Percentiles rank a stretch among this genome's conserved stretches.
Evolutionary conservation across 768 basidiomycete species (phyloP).

Genomic region (Saitozyma podzolica): DNA sequence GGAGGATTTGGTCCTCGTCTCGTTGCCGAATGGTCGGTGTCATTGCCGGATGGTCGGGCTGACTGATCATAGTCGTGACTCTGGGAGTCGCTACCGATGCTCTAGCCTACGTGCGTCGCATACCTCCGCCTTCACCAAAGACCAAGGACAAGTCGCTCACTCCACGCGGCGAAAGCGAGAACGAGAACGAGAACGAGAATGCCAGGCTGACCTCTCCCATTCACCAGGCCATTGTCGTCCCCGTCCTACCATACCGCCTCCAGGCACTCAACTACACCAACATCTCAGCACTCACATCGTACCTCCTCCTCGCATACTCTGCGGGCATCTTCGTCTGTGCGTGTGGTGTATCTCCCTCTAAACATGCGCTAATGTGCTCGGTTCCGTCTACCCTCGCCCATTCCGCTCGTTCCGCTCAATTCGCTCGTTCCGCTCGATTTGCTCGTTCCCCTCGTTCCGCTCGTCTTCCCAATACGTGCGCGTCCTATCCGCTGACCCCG

Average conservation of each 20-base stretch:
- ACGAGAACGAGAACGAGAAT: background rate
- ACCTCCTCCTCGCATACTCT: constrained; percentile 40
- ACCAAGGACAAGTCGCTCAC: no score
- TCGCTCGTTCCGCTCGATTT: no score
- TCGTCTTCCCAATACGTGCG: background rate
- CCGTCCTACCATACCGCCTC: constrained; percentile 42
- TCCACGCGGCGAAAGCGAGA: no score
- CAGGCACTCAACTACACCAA: constrained; percentile 32
- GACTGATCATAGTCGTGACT: constrained; percentile 28
- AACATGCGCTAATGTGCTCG: no score
- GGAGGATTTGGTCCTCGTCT: background rate
- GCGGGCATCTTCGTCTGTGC: constrained; percentile 38
- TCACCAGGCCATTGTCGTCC: constrained; percentile 39
- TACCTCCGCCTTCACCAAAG: no score
- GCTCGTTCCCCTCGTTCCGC: no score
- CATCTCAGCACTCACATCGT: constrained; percentile 36
- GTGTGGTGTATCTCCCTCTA: no score
- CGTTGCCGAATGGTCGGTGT: background rate
- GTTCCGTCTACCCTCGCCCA: no score
- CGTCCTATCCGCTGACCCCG: no score
- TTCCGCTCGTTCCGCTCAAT: no score
- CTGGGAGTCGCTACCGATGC: constrained; percentile 33
- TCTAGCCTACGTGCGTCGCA: constrained; percentile 33
- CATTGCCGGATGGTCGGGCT: no score
- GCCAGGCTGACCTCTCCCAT: background rate